phyloP scores from a whole-genome alignment of 2,329 filamentous ascomycete species.

The Fusarium zealandicum region DNA sequence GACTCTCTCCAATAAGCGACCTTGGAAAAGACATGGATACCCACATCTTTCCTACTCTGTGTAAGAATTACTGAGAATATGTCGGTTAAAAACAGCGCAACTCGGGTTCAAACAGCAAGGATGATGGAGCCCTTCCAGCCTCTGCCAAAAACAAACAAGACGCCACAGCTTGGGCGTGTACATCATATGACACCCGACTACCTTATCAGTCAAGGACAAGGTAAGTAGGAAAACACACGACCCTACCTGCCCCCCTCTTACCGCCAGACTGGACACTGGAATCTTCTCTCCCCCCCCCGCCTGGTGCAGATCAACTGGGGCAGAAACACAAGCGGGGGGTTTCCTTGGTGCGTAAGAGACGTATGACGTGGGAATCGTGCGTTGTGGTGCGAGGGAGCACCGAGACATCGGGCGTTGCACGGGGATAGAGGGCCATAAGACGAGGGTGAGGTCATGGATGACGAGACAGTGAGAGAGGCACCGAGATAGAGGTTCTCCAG shows the following conservation, averaged over 20 bases:
- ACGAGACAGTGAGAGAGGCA: not conserved
- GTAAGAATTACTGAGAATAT: no score
- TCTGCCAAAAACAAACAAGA: no score
- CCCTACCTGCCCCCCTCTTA: not conserved
- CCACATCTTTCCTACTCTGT: no score
- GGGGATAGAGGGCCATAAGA: not conserved
- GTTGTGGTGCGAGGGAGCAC: slow-evolving; percentile 17
- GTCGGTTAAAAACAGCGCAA: not conserved
- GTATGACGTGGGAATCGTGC: slow-evolving; percentile 19
- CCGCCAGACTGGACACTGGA: no score
- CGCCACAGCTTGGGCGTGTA: no score
- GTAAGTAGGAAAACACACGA: not conserved
- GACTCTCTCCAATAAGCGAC: slow-evolving; percentile 5
- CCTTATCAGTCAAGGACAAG: not conserved
- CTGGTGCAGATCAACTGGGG: not conserved
- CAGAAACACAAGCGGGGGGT: no score
- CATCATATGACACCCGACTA: not conserved
- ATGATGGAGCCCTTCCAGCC: not conserved
- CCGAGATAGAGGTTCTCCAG: no score
- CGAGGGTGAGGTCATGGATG: not conserved
- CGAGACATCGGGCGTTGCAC: slow-evolving; percentile 4
- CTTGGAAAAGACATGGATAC: not conserved
- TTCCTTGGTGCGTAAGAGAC: not conserved
- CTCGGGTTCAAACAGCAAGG: slow-evolving; percentile 2
- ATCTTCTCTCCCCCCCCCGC: not conserved